Evolutionary conservation across 108 stramenopile genomes (phyloP), one percentile per base, ranked within the genome.

Genomic region (Cylindrotheca closterium): DNA sequence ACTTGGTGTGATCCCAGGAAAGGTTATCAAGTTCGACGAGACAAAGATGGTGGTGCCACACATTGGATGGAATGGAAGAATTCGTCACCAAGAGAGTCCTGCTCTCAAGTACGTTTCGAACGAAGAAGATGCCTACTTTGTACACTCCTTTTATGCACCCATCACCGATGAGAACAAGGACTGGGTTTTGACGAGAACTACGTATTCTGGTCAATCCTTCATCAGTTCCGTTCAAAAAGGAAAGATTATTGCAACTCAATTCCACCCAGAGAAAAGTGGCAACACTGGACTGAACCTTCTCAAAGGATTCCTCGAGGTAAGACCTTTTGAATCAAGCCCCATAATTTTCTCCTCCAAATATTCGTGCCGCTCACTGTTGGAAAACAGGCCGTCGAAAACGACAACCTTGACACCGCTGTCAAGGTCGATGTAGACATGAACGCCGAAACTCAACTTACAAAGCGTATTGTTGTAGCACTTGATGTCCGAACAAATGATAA

Each of bases 251-350:
- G 98, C 96, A 18, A 91, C 92, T 47, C 98, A 99, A 73, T 99
- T 99, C 62, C 98, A 99, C 81, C 98, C 98, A 4, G 98, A 99
- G 70, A 99, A 99, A 84, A 94, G 92, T 71, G 97, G 97, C 2
- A 60, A 51, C 53, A 81, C 84, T 46, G 98, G 98, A 7, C 70
- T 99, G 51, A 65, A 82, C 37, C 82, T 97, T 4, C 56, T 99
- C 42, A 77, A 79, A 67, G 81, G 89, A 47, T 99, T 98, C 68
- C 67, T 99, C 22, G 85, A 89, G 77, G 79, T 69, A 56, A 73
- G 87, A 34, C 28, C 18, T 15, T 42, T n/a, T n/a, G n/a, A n/a
- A 8, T 58, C 30, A 19, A 18, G 12, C 21, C 30, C 8, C 7
- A 51, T 12, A 21, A 19, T 19, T 12, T 51, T 19, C 21, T 51